Evolutionary conservation across 2,329 filamentous ascomycete genomes (phyloP).

Genomic region (Setomelanomma holmii): DNA sequence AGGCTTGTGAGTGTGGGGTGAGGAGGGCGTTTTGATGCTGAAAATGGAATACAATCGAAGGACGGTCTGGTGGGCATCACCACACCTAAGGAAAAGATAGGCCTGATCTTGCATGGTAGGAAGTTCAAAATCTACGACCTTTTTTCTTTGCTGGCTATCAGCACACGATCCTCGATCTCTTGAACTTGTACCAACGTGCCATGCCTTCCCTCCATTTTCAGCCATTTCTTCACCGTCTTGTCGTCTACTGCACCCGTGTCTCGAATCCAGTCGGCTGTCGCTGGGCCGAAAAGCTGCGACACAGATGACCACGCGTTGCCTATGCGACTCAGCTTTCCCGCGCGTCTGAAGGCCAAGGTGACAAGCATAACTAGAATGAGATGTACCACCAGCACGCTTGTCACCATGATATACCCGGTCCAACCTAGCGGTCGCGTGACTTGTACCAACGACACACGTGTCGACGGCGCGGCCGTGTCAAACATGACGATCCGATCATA

Average conservation of each 20-base stretch:
- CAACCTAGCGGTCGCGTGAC: not conserved
- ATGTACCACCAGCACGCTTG: not conserved
- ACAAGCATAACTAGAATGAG: not conserved
- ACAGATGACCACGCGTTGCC: not conserved
- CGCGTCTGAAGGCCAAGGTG: not conserved
- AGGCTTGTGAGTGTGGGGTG: too few relatives aligned
- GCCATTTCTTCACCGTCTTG: not conserved
- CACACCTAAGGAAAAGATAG: too few relatives aligned
- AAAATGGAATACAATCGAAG: too few relatives aligned
- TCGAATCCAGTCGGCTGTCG: not conserved
- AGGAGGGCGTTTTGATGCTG: too few relatives aligned
- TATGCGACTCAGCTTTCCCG: not conserved
- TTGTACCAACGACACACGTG: not conserved
- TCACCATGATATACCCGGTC: not conserved
- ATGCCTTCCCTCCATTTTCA: not conserved
- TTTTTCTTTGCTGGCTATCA: not conserved
- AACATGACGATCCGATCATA: not conserved
- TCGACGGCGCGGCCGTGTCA: not conserved
- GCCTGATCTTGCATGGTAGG: too few relatives aligned
- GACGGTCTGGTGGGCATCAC: too few relatives aligned
- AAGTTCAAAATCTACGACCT: not conserved
- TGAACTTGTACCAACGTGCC: not conserved
- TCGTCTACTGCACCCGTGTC: not conserved
- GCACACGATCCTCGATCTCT: not conserved
- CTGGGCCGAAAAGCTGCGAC: not conserved